Evolutionary conservation across 1,284 basidiomycete genomes (phyloP), one percentile per base, ranked within the genome.

Genomic region (Cystobasidiaceae sp.): DNA sequence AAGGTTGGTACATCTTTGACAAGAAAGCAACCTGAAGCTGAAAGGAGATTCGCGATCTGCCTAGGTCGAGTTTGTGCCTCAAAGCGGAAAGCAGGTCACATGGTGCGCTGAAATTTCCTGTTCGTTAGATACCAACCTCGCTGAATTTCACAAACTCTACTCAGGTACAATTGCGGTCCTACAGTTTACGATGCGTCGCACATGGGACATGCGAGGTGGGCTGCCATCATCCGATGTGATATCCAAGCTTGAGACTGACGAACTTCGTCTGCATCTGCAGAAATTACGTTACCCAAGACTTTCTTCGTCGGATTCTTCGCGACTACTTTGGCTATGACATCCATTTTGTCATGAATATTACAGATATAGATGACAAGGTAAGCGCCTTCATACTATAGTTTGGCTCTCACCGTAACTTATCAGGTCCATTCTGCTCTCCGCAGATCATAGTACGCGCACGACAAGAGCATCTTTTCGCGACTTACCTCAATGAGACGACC

Each of bases 271-370:
- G 2, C 32, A 46, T 57, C 3, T 27, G 2, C 77, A 93, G 94
- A 74, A 97, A 97, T 81, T 99, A 99, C 80, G 89, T 98, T 45
- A 93, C 96, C 0, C 94, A 98, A 78, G 96, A 99, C 77, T 85
- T 98, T 71, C 82, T 99, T 46, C 83, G 96, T 61, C 82, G 96
- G 57, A 92, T 99, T 68, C 82, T 98, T 79, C 82, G 87, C 1
- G 93, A 98, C 79, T 97, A 97, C 78, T 97, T 98, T 78, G 89
- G 89, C 48, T 98, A 96, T 76, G 90, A 97, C 75, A 87, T 98
- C 66, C 90, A 97, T 76, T 97, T 98, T 77, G 94, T 98, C 64
- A 97, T 97, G 93, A 99, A 99, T 79, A 86, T 99, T 73, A 99
- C 96, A 4, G 96, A 99, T 78, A 96, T 99, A 70, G 96, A 99